Evolutionary conservation across 1,139 yeast genomes (phyloP), one percentile per base, ranked within the genome.

Genomic region (Zygosaccharomyces sapae): DNA sequence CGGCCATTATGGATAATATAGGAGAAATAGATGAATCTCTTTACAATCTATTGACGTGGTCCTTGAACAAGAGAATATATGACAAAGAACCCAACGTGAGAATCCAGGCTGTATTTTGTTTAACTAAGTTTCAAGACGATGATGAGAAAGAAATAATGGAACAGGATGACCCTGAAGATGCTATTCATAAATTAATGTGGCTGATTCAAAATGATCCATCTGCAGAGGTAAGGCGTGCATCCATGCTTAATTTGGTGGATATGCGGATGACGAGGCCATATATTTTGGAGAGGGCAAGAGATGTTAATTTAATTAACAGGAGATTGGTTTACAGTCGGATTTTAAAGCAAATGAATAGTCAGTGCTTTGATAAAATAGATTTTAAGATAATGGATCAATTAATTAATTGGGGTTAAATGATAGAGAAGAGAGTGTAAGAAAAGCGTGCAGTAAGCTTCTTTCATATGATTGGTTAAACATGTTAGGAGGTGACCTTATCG

Each of bases 161-260:
- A 5, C 66, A 62, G 13, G 67, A 61, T 7, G 67, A 60, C 38
- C 55, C 70, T 10, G 72, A 72, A 40, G 73, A 71, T 35, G 79
- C 83, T n/a, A 76, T 80, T 1, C 71, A 75, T 33, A 72, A 74
- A 41, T 68, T 88, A 25, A 57, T 83, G 33, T 61, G 69, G 18
- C 76, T 84, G 0, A 70, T 89, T 58, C 83, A 81, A 58, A 79
- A 83, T 60, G 98, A 92, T 65, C 79, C 88, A 2, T 83, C 83
- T 57, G 82, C 96, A 0, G 98, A 92, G 55, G 96, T 90, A 1
- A 76, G 98, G 56, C 73, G 96, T 46, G 89, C 95, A 0, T 94
- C 92, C 1, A 68, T 89, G 57, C 69, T 85, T 41, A 86, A 88
- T 60, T 63, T 90, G 33, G 77, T 76, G 19, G 82, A 81, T 57